A percentile compares a stretch with the other conserved stretches of the same genome.
These are phyloP conservation scores for Xylariaceae sp. DNA, from an alignment of 2,329 filamentous ascomycete species.

Conservation along the genomic window DNA sequence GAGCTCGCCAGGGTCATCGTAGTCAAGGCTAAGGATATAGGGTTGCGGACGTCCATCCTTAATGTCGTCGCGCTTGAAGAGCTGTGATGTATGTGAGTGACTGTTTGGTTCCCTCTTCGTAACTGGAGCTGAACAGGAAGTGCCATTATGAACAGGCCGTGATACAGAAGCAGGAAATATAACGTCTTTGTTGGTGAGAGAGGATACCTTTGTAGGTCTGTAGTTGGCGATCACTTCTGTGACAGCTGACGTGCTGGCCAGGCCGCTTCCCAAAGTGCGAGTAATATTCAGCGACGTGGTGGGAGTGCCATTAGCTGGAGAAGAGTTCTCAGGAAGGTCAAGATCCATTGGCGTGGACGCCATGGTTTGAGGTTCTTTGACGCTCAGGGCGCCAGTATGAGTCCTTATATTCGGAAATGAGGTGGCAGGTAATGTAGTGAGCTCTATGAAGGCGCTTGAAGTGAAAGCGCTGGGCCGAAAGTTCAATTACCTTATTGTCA, in stretches of 20 bases:
- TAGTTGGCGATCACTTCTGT: constrained; percentile 78
- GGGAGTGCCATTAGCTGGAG: constrained; percentile 44
- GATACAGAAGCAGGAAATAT: not conserved
- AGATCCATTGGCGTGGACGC: constrained; percentile 61
- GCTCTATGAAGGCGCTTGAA: not conserved
- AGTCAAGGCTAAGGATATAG: constrained; percentile 87
- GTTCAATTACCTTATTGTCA: not conserved
- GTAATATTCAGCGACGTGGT: constrained; percentile 52
- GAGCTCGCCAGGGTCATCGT: constrained; percentile 92
- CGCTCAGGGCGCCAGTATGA: not conserved
- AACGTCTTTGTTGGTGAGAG: not conserved
- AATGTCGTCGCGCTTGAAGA: constrained; percentile 61
- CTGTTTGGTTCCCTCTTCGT: not conserved
- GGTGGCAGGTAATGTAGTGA: not conserved
- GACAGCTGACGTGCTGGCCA: constrained; percentile 64
- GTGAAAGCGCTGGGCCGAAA: not conserved
- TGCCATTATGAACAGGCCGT: not conserved
- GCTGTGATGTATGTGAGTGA: constrained; percentile 42
- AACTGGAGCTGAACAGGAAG: not conserved
- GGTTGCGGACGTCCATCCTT: constrained; percentile 58
- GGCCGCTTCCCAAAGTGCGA: constrained; percentile 47
- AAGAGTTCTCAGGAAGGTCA: constrained; percentile 47
- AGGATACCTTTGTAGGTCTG: constrained; percentile 74
- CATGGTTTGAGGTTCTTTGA: constrained; percentile 40
- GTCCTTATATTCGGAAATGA: not conserved